Evolutionary conservation across 495 filamentous ascomycete species (phyloP), one percentile per base, ranked within the genome.

Genomic region (Penicillium angulare): DNA sequence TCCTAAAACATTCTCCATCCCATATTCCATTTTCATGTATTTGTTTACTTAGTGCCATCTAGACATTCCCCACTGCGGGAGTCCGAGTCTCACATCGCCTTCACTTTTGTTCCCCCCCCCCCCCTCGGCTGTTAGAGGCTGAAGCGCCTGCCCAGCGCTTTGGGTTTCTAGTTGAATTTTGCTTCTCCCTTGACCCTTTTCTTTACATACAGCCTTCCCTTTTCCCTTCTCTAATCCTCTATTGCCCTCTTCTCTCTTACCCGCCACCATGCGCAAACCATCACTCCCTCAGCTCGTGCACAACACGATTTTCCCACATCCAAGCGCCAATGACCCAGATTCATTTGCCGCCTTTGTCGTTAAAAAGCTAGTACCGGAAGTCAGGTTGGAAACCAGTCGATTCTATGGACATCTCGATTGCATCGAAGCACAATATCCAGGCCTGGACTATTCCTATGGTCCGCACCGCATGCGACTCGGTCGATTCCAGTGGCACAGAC

Each of bases 321-420:
- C 79, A n/a, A 71, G 72, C 27, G 60, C 78, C 7, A 73, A 61
- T 35, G 81, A 86, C 47, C 82, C 82, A 0, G 65, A 69, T 1
- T 77, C 75, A 35, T 86, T 86, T 65, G 68, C 78, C 13, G 74
- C 73, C 8, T 80, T 86, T 54, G 76, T 86, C 49, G 74, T 75
- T 31, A 76, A 77, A 23, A 79, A 89, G 60, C 80, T 96, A 20
- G 84, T 96, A n/a, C 87, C 85, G 10, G 91, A 96, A 78, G 89
- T 96, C 42, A 87, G 89, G 33, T 78, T 87, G 59, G 91, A 96
- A 64, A 90, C 88, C 3, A 82, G 84, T 43, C 81, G 82, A 23
- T 96, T 92, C 73, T 95, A 95, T 65, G 91, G 91, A 47, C 81
- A 86, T 59, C 79, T 91, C 18, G 87, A 92, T 65, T 90, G 82